These are phyloP conservation scores for Solanum paucissectum DNA, from an alignment of 257 asterid species.

Conservation along the genomic window DNA sequence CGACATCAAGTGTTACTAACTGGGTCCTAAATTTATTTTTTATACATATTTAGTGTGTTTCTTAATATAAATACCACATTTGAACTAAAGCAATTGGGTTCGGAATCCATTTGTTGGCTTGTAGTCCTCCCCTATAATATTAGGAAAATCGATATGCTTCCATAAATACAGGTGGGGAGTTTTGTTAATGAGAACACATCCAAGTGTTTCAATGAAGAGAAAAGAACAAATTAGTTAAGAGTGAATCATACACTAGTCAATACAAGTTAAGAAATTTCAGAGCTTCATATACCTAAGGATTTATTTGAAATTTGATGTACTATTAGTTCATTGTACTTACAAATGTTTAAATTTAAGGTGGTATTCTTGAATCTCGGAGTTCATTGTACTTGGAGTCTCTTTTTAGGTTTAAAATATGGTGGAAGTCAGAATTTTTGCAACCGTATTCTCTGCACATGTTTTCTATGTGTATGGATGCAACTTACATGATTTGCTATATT, in stretches of 20 bases:
- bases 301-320: background rate
- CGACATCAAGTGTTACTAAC: background rate
- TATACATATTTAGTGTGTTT: background rate
- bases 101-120: background rate
- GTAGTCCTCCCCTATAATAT: background rate
- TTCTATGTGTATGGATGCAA: background rate
- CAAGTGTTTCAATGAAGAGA: background rate
- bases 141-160: background rate
- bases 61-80: background rate
- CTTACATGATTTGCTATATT: background rate
- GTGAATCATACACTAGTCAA: background rate
- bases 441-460: background rate
- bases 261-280: background rate
- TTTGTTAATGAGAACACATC: background rate
- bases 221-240: background rate
- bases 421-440: background rate
- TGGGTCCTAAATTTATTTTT: background rate
- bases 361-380: background rate
- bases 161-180: background rate
- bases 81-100: background rate
- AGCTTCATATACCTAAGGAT: background rate
- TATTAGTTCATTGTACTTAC: background rate
- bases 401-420: background rate
- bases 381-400: background rate
- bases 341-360: background rate